phyloP scores from a whole-genome alignment of 1,139 yeast genomes.

The Yamadazyma kanchanaburiensis region DNA sequence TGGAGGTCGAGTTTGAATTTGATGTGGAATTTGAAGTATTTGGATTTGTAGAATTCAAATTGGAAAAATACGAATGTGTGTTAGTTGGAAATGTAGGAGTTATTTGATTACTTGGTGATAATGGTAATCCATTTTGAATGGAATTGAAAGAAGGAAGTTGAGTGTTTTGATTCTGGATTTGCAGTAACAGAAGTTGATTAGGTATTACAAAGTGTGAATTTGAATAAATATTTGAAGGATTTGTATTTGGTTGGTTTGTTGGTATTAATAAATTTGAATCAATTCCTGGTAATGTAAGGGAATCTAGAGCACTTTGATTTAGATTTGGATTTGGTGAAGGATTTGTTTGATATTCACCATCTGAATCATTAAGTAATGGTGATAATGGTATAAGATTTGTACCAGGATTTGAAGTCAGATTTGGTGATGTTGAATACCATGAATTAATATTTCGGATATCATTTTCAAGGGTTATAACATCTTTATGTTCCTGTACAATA shows the following conservation, averaged over 20 bases:
- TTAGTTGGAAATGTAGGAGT: background rate
- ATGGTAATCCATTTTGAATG: conserved; percentile 32
- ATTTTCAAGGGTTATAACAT: conserved; percentile 5
- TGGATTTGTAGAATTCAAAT: too few species aligned
- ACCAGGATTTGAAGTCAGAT: conserved; percentile 8
- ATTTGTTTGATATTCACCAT: conserved; percentile 18
- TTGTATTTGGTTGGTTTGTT: conserved; percentile 1
- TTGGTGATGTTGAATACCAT: conserved; percentile 10
- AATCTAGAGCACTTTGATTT: conserved; percentile 6
- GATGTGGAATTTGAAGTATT: background rate
- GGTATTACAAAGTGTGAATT: conserved; percentile 13
- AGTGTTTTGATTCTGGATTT: conserved; percentile 28
- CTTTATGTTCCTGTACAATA: conserved; percentile 10
- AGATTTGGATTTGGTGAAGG: conserved; percentile 7
- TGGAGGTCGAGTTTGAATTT: conserved; percentile 3
- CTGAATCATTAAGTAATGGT: conserved; percentile 34
- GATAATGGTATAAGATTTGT: conserved; percentile 33
- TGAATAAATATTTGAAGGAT: background rate
- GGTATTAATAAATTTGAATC: conserved; percentile 5
- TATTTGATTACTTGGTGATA: conserved; percentile 15
- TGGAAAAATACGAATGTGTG: too few species aligned
- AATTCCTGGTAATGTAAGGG: conserved; percentile 13
- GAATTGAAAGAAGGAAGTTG: conserved; percentile 38
- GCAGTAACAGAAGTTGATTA: conserved; percentile 17
- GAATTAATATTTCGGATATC: conserved; percentile 3